Percentiles rank a stretch among this genome's conserved stretches.
phyloP scores from a whole-genome alignment of 306 rosid genomes.

The Quercus agrifolia region DNA sequence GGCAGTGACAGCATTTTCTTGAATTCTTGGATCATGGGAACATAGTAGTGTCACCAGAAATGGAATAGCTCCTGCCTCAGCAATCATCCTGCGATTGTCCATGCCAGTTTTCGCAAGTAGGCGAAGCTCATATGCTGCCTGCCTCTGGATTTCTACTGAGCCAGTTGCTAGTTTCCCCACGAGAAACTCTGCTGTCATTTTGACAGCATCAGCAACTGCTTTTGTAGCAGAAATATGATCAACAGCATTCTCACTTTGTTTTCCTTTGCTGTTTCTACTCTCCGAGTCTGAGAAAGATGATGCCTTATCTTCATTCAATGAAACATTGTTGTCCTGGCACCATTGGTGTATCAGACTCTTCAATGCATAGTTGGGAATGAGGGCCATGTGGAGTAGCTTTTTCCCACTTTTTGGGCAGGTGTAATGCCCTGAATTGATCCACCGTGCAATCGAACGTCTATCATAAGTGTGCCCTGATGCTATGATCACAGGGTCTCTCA shows the following conservation, averaged over 20 bases:
- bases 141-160: conserved; percentile 73
- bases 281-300: conserved; percentile 31
- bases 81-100: conserved; percentile 70
- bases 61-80: conserved; percentile 94
- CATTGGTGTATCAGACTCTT: conserved; percentile 83
- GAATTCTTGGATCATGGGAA: conserved; percentile 76
- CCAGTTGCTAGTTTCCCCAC: conserved; percentile 97
- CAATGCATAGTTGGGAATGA: conserved; percentile 83
- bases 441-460: conserved; percentile 66
- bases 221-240: conserved; percentile 72
- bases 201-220: conserved; percentile 72
- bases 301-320: conserved; percentile 26
- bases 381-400: conserved; percentile 83
- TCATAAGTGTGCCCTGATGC: conserved; percentile 90
- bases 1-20: conserved; percentile 84
- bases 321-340: conserved; percentile 63
- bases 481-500: conserved; percentile 87
- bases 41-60: conserved; percentile 64
- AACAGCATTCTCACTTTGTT: conserved; percentile 28
- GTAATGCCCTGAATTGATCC: conserved; percentile 91
- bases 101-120: conserved; percentile 78
- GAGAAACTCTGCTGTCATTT: conserved; percentile 87
- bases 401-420: conserved; percentile 93
- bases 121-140: conserved; percentile 87
- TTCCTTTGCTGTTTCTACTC: conserved; percentile 39